These are phyloP conservation scores for Cylindrotheca fusiformis DNA, from an alignment of 108 stramenopile species.

Conservation along the genomic window DNA sequence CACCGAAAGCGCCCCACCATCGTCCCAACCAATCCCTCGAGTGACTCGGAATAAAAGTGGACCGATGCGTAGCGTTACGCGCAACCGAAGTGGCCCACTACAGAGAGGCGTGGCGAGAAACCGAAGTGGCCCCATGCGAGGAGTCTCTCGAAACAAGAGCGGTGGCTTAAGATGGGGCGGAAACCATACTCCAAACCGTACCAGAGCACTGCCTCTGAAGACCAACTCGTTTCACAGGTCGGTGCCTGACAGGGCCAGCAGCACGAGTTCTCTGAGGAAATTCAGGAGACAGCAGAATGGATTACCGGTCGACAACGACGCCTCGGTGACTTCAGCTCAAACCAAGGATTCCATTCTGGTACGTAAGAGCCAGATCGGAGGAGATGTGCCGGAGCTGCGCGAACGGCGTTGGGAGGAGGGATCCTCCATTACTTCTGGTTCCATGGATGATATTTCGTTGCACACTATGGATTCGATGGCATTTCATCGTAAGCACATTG, in stretches of 20 bases:
- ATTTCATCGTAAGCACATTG: slow-evolving; percentile 18
- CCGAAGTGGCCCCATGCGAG: slow-evolving; percentile 17
- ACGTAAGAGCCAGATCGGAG: slow-evolving; percentile 29
- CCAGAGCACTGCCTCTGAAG: not conserved
- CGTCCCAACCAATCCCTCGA: slow-evolving; percentile 8
- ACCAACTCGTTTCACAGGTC: slow-evolving; percentile 20
- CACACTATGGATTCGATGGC: slow-evolving; percentile 21
- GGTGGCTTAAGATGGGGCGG: not conserved
- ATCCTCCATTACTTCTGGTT: slow-evolving; percentile 3
- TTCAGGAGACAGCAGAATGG: slow-evolving; percentile 21
- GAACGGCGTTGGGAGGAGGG: slow-evolving; percentile 2
- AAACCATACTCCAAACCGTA: slow-evolving; percentile 2
- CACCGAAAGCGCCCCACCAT: not conserved
- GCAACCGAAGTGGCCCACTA: slow-evolving; percentile 23
- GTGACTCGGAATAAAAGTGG: slow-evolving; percentile 31
- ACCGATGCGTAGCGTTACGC: slow-evolving; percentile 20
- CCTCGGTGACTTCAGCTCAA: slow-evolving; percentile 29
- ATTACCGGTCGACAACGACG: slow-evolving; percentile 11
- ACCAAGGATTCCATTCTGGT: slow-evolving; percentile 34
- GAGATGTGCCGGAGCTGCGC: slow-evolving; percentile 15
- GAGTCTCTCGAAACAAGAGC: slow-evolving; percentile 30
- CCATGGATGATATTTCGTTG: slow-evolving; percentile 19
- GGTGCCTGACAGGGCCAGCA: slow-evolving; percentile 28
- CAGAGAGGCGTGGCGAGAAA: slow-evolving; percentile 11
- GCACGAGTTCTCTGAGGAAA: slow-evolving; percentile 17